A percentile compares a stretch with the other conserved stretches of the same genome.
Evolutionary conservation across 441 rosid genomes (phyloP).

Genomic region (Populus hybrid): DNA sequence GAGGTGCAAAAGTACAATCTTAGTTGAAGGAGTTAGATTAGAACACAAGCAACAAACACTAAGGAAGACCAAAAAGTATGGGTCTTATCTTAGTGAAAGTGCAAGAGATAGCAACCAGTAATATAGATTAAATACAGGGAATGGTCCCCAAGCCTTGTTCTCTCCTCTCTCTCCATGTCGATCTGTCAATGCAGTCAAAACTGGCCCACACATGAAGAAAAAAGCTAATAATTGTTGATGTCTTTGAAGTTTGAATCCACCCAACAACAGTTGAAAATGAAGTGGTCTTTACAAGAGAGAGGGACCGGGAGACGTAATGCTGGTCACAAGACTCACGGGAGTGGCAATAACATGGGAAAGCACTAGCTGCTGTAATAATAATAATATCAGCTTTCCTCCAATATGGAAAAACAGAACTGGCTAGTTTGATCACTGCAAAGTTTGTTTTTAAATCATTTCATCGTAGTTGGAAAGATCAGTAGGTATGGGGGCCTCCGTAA

Average conservation of each 20-base stretch:
- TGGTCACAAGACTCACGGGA: constrained; percentile 5
- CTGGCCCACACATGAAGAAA: constrained; percentile 27
- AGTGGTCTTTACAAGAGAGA: background rate
- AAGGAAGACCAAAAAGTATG: background rate
- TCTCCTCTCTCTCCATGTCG: background rate
- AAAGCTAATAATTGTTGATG: constrained; percentile 5
- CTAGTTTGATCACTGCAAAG: background rate
- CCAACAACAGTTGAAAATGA: constrained; percentile 17
- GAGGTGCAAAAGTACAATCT: constrained; percentile 9
- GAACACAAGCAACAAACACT: constrained; percentile 17
- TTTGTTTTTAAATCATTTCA: background rate
- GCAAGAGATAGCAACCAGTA: constrained; percentile 5
- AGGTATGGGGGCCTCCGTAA: background rate
- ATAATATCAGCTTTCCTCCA: background rate
- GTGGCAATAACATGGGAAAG: background rate
- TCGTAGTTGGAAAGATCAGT: background rate
- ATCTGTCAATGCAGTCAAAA: constrained; percentile 33
- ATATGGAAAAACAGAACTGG: background rate
- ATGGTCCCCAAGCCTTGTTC: constrained; percentile 25
- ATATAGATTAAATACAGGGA: constrained; percentile 12
- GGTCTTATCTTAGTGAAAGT: constrained; percentile 17
- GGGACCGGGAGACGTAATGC: background rate
- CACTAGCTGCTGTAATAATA: background rate
- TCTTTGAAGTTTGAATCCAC: constrained; percentile 37
- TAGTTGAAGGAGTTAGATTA: constrained; percentile 14